These are phyloP conservation scores for Penicillium coffeae DNA, from an alignment of 495 filamentous ascomycete species.

Conservation along the genomic window DNA sequence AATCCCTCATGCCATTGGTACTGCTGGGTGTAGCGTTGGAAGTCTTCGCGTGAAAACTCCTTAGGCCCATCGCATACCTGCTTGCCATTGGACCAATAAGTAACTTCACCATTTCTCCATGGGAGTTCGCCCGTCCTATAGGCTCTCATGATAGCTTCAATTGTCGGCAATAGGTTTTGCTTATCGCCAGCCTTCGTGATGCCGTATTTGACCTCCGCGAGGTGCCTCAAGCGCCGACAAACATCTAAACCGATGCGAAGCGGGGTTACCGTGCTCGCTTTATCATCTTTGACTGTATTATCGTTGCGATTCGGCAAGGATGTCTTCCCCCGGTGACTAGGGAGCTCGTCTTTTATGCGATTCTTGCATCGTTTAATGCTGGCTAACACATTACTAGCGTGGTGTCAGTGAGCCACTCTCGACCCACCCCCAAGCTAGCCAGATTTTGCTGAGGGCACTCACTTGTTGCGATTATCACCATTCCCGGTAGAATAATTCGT, in stretches of 20 bases:
- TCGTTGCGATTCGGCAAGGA: not conserved
- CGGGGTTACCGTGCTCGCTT: not conserved
- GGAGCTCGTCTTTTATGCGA: not conserved
- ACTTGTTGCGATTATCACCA: too few relatives aligned
- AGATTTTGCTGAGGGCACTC: too few relatives aligned
- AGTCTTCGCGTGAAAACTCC: not conserved
- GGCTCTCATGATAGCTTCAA: not conserved
- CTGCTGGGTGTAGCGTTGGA: not conserved
- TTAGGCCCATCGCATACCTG: not conserved
- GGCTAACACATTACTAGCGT: not conserved
- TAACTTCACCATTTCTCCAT: not conserved
- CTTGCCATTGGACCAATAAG: not conserved
- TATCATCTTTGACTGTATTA: not conserved
- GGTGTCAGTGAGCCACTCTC: not conserved
- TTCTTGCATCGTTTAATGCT: not conserved
- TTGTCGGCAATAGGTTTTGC: not conserved
- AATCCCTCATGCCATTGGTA: not conserved
- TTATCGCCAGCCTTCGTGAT: not conserved
- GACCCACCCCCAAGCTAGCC: too few relatives aligned
- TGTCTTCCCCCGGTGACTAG: not conserved
- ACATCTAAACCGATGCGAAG: not conserved
- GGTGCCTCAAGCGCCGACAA: not conserved
- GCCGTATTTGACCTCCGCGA: not conserved
- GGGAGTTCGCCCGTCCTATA: not conserved
- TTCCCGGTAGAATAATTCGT: too few relatives aligned